Evolutionary conservation across 2,329 filamentous ascomycete species (phyloP).

Genomic region (Alternaria solani): DNA sequence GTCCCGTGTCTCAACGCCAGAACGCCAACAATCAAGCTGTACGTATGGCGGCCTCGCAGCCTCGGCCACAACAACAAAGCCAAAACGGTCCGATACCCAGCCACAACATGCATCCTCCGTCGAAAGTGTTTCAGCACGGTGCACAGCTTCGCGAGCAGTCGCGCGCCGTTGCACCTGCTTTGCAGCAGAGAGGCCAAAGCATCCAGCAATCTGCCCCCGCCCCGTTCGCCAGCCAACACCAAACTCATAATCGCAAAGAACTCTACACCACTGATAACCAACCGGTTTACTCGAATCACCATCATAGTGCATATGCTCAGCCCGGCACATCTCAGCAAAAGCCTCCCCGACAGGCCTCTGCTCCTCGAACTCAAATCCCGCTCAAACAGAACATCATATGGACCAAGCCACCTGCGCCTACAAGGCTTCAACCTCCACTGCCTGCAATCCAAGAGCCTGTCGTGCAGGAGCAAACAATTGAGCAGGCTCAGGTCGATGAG

Average conservation of each 20-base stretch:
- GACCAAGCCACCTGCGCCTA: conserved; percentile 3
- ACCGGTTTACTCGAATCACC: conserved; percentile 1
- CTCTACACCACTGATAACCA: neutral
- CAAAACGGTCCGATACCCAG: conserved; percentile 2
- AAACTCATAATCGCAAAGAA: conserved; percentile 18
- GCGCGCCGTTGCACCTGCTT: conserved; percentile 16
- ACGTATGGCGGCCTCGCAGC: conserved; percentile 11
- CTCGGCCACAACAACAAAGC: conserved; percentile 11
- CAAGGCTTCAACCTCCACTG: conserved; percentile 5
- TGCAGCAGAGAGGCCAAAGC: conserved; percentile 5
- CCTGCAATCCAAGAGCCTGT: conserved; percentile 15
- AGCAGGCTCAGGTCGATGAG: conserved; percentile 18
- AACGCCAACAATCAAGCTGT: conserved; percentile 13
- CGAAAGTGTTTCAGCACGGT: conserved; percentile 23
- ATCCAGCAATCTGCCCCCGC: conserved; percentile 7
- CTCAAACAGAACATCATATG: conserved; percentile 1
- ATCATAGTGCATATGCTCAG: neutral
- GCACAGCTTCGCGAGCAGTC: conserved; percentile 30
- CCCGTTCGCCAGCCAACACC: conserved; percentile 18
- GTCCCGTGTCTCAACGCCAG: conserved; percentile 13
- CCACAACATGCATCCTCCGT: neutral
- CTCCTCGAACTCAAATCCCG: conserved; percentile 4
- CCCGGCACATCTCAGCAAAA: conserved; percentile 7
- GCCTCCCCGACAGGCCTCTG: neutral
- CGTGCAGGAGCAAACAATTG: conserved; percentile 12